Evolutionary conservation across 768 basidiomycete genomes (phyloP).

Genomic region (Lentinula boryana): DNA sequence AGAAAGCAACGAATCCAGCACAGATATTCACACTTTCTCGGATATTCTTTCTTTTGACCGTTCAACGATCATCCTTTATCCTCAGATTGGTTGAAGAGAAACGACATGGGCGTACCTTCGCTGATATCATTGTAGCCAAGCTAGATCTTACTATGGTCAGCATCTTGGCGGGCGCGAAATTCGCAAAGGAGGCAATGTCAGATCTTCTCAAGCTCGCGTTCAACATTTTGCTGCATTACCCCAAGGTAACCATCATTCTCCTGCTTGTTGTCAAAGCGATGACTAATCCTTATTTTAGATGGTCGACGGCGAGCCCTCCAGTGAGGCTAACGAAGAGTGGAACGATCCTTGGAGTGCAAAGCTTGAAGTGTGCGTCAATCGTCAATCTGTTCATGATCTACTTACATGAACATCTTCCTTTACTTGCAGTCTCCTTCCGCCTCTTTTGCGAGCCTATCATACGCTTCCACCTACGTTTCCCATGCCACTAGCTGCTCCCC

Average conservation of each 20-base stretch:
- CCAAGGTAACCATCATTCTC: constrained; percentile 45
- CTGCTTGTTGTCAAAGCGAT: neutral
- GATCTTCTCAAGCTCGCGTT: constrained; percentile 84
- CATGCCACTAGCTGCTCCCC: constrained; percentile 62
- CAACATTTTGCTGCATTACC: constrained; percentile 78
- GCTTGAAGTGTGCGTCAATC: constrained; percentile 58
- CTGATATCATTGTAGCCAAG: constrained; percentile 57
- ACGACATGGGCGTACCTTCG: constrained; percentile 45
- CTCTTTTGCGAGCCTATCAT: constrained; percentile 67
- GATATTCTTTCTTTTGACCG: constrained; percentile 71
- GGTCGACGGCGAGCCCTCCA: constrained; percentile 35
- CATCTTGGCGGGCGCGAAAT: constrained; percentile 44
- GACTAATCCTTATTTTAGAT: constrained; percentile 18
- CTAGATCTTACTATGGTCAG: constrained; percentile 49
- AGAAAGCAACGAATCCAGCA: constrained; percentile 61
- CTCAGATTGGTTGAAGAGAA: constrained; percentile 62
- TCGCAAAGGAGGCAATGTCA: constrained; percentile 66
- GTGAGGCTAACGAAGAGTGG: constrained; percentile 24
- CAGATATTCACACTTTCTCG: constrained; percentile 70
- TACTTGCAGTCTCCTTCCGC: constrained; percentile 53
- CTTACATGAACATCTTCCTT: neutral
- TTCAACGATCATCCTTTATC: constrained; percentile 44
- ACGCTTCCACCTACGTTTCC: constrained; percentile 56
- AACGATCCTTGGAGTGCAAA: constrained; percentile 38
- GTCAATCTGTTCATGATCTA: neutral